Conservation (phyloP, 148 eudicot species). For the Diospyros lotus region DNA sequence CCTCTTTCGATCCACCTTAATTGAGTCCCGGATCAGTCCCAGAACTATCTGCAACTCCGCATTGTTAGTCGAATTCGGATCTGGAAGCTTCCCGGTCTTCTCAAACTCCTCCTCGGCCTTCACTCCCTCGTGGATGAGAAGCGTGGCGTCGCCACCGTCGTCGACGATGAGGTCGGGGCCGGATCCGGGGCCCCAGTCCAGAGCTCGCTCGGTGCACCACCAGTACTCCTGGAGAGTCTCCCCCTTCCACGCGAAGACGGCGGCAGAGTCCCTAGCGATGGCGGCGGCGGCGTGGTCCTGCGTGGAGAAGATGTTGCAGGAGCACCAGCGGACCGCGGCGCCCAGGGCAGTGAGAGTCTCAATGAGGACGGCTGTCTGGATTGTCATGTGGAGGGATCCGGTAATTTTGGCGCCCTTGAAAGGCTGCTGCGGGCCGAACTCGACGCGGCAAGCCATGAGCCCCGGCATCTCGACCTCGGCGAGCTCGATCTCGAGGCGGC, state of each 20-base stretch:
- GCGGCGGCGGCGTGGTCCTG: constrained; percentile 90
- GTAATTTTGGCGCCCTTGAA: constrained; percentile 77
- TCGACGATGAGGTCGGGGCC: constrained; percentile 90
- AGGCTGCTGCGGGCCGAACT: constrained; percentile 74
- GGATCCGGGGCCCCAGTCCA: constrained; percentile 80
- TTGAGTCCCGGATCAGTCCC: constrained; percentile 53
- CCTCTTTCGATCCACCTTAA: constrained; percentile 65
- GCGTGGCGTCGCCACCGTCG: constrained; percentile 83
- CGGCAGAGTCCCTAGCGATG: constrained; percentile 76
- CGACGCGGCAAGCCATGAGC: constrained; percentile 66
- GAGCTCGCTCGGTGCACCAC: constrained; percentile 92
- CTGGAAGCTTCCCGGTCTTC: constrained; percentile 57
- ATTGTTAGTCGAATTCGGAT: constrained; percentile 62
- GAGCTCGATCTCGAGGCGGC: constrained; percentile 76
- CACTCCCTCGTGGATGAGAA: constrained; percentile 89
- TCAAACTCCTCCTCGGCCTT: constrained; percentile 77
- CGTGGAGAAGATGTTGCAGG: constrained; percentile 92
- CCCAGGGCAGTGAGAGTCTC: constrained; percentile 87
- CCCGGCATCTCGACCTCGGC: constrained; percentile 95
- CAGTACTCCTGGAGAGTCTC: constrained; percentile 91
- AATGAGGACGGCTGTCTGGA: constrained; percentile 87
- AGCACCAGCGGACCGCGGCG: constrained; percentile 95
- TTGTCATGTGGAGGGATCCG: constrained; percentile 88
- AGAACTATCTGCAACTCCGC: constrained; percentile 80
- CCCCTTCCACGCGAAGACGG: constrained; percentile 92